Evolutionary conservation across 352 stramenopile species (phyloP), one percentile per base, ranked within the genome.

Genomic region (Pythium vanterpoolii): DNA sequence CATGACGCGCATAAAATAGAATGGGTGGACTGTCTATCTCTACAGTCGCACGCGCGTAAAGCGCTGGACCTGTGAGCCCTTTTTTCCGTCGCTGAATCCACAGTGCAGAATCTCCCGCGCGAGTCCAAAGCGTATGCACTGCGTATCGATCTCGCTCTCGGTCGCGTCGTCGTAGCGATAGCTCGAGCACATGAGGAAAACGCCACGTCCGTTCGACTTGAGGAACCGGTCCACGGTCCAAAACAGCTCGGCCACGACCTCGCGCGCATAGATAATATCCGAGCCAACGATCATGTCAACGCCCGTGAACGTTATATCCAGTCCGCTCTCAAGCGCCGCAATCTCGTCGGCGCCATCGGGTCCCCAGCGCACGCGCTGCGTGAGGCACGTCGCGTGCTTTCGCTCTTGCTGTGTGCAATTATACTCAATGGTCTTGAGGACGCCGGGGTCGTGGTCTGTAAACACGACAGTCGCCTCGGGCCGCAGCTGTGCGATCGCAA

Each of bases 121-220:
- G 8, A 92, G 64, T 19, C 60, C 67, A 48, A 71, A 87, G 51
- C 72, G 74, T 36, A 33, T 55, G 45, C 76, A 84, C 64, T 87
- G 73, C 34, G 57, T 47, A 54, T 89, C 74, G 54, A 92, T 92
- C 59, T 89, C 82, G 23, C 45, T 56, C 58, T 92, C 79, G 5
- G 76, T 90, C 11, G 77, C 72, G n/a, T 87, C 75, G 56, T 90
- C 79, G 53, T 92, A 92, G 11, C 68, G 60, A 36, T 79, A 79
- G 64, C 82, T 92, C 9, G 79, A 89, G 66, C 77, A 87, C 82
- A 92, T 90, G 52, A 92, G 73, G 47, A 89, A 92, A 0, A 50
- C 9, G 39, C 49, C 18, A 48, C 71, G 4, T 30, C 40, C 8
- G 38, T 26, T 18, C 28, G 30, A 4, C 27, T 36, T 8, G 63